Evolutionary conservation across 352 stramenopile genomes (phyloP).

Genomic region (Globisporangium emineosum): DNA sequence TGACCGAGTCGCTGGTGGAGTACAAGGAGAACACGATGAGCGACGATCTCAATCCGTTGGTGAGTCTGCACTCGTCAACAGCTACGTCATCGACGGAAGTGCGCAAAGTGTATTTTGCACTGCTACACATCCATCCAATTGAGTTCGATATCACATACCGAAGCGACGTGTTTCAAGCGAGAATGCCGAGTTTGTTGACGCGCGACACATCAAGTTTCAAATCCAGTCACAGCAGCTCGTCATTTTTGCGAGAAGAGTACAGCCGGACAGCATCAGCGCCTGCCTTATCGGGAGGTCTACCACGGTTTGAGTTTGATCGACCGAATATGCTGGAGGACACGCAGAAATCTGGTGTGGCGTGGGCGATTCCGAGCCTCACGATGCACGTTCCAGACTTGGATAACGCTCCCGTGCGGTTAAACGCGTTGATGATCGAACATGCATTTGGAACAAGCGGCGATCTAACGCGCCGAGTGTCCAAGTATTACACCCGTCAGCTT

Average conservation of each 20-base stretch:
- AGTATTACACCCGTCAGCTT: constrained; percentile 87
- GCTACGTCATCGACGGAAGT: constrained; percentile 65
- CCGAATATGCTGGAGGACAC: constrained; percentile 26
- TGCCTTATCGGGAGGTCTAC: constrained; percentile 17
- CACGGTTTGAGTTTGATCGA: constrained; percentile 32
- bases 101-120: constrained; percentile 86
- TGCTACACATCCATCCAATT: constrained; percentile 86
- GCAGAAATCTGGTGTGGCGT: constrained; percentile 51
- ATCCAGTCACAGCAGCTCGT: constrained; percentile 10
- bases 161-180: constrained; percentile 82
- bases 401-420: constrained; percentile 84
- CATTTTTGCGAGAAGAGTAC: constrained; percentile 27
- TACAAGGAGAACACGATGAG: constrained; percentile 77
- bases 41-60: constrained; percentile 76
- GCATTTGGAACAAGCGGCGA: constrained; percentile 87
- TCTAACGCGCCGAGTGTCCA: constrained; percentile 77
- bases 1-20: constrained; percentile 68
- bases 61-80: constrained; percentile 63
- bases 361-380: constrained; percentile 82
- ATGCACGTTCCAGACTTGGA: constrained; percentile 89
- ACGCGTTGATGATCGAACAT: constrained; percentile 87
- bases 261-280: constrained; percentile 37
- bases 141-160: constrained; percentile 88
- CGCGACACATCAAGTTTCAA: constrained; percentile 58
- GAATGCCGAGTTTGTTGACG: constrained; percentile 42